Base-by-base conservation (phyloP, 495 filamentous ascomycete genomes). In the Penicillium lividum region DNA sequence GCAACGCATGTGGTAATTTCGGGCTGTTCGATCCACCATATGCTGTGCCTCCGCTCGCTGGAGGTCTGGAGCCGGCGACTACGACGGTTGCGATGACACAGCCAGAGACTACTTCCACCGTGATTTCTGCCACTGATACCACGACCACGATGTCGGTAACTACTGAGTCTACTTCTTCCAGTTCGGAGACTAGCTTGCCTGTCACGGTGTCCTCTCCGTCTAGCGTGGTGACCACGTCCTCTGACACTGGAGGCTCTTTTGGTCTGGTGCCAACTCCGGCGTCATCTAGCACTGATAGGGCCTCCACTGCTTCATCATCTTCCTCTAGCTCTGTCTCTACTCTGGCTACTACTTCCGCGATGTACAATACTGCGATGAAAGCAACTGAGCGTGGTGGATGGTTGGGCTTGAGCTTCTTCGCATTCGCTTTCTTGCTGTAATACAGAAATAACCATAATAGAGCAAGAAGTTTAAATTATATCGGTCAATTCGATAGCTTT, bases 11-110 rank as follows among this genome's bases (percentile, higher is more conserved):
- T 34, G 59, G 58, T 27, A 44, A 44, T 29, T 65, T 65, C 10
- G 62, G 62, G 0, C 22, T 65, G n/a, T 65, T 65, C 18, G 59
- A 65, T 43, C 62, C 62, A n/a, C 62, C 62, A 8, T 65, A 65
- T 51, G 62, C 59, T 1, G 62, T 62, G 4, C n/a, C 52, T 30
- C 58, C 59, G 15, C 47, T 65, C 9, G 58, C 51, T 47, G 62
- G 59, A 36, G 59, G 56, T n/a, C 34, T 65, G 10, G 62, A 59
- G 0, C 59, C 62, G 10, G 40, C 29, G 52, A 53, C 59, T 18
- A 64, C 62, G 38, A 61, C 62, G 7, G 27, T 16, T 36, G n/a
- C 49, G 16, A 57, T 42, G 31, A 53, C 56, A 29, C 29, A 55
- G 53, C 38, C 52, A 22, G 45, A 59, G 52, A 54, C 51, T 63